Conservation (phyloP, 2,329 filamentous ascomycete genomes). For the Ustulina deusta region DNA sequence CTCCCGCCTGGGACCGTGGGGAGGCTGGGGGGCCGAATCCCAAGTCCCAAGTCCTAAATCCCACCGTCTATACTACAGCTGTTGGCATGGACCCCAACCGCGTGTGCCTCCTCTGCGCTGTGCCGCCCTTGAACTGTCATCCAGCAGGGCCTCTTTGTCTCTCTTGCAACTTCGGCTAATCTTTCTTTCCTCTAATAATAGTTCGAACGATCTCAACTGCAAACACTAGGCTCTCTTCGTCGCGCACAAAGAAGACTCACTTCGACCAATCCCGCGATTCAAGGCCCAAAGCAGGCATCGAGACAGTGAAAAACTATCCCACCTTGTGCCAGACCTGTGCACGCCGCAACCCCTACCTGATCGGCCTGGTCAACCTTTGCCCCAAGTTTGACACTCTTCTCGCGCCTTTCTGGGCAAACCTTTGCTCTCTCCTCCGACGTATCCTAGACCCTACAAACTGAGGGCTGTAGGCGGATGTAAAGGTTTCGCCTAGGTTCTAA, state of each 20-base stretch:
- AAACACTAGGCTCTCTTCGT: constrained; percentile 43
- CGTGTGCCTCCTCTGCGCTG: constrained; percentile 4
- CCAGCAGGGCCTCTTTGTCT: constrained; percentile 42
- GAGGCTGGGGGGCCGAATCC: constrained; percentile 7
- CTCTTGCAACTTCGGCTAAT: constrained; percentile 43
- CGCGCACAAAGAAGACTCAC: constrained; percentile 44
- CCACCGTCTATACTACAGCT: constrained; percentile 29
- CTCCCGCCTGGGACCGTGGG: constrained; percentile 30
- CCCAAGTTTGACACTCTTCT: constrained; percentile 16
- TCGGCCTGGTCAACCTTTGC: constrained; percentile 8
- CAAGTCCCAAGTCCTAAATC: constrained; percentile 10
- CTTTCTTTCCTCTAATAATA: constrained; percentile 38
- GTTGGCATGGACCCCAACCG: constrained; percentile 37
- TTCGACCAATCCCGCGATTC: constrained; percentile 29
- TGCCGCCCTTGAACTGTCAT: constrained; percentile 13
- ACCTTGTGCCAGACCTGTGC: constrained; percentile 10
- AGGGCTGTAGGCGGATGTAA: constrained; percentile 24
- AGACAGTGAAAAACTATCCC: constrained; percentile 23
- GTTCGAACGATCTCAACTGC: constrained; percentile 36
- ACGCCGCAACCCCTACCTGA: neutral
- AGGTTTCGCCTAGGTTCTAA: constrained; percentile 20
- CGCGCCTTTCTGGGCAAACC: constrained; percentile 13
- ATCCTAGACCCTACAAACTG: constrained; percentile 7
- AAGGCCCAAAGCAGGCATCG: constrained; percentile 33
- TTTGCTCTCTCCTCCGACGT: constrained; percentile 3